Evolutionary conservation across 1,139 yeast species (phyloP), one percentile per base, ranked within the genome.

Genomic region (Citeromyces hawaiiensis): DNA sequence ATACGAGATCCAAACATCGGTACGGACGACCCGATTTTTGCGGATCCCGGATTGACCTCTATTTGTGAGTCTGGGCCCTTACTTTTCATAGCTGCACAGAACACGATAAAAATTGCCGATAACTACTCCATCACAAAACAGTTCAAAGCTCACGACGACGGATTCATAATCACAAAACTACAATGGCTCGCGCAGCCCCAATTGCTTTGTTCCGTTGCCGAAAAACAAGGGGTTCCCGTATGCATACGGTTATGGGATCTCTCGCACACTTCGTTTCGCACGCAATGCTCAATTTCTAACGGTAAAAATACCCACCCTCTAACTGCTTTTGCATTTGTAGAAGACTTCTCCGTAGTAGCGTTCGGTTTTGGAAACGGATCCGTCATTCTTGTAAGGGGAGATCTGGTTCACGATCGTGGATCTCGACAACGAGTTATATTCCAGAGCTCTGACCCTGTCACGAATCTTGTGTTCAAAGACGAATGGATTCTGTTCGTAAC

Each of bases 281-380:
- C 58, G 1, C 41, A 42, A 13, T 54, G 57, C 35, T 44, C 39
- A 23, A 48, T 56, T 13, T 35, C 45, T n/a, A 55, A 55, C 41
- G 59, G 57, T 0, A 33, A 49, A 40, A 83, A 85, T 50, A 71
- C 82, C 5, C 81, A 64, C 47, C 95, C 95, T 0, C 61, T 85
- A 37, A 76, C 94, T 9, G 74, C 83, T 33, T 70, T 83, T 44
- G 67, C 70, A 19, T 63, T 72, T 42, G 70, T 75, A 30, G 49
- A 55, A 3, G 83, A 79, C 47, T 66, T 77, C 43, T 66, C 83
- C 1, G 72, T 86, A 40, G 56, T 86, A 4, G 94, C 83, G 0
- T 61, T 87, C 31, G 97, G 98, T 0, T 87, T 78, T 53, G 80
- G 94, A 16, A 83, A 87, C 55, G 99, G 99, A 6, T 70, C 77